Conservation (phyloP, 257 asterid genomes). For the Hygrophila difformis region DNA sequence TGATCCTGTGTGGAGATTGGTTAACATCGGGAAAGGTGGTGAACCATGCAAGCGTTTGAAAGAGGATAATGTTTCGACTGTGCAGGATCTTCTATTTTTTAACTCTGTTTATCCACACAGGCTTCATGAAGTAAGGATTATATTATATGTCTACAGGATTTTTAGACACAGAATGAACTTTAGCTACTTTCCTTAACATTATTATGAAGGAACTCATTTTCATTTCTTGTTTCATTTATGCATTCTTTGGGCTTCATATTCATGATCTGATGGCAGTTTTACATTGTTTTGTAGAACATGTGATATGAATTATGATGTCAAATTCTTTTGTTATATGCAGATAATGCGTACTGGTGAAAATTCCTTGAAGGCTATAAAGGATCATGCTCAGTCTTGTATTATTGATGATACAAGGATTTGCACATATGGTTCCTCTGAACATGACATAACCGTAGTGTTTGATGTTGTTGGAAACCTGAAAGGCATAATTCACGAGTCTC, state of each 20-base stretch:
- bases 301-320: no score
- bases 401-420: constrained; percentile 16
- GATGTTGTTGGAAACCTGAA: constrained; percentile 26
- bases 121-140: constrained; percentile 21
- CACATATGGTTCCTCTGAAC: constrained; percentile 14
- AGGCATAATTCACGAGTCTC: constrained; percentile 23
- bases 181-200: no score
- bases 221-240: no score
- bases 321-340: constrained; percentile 19
- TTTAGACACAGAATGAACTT: no score
- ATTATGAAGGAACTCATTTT: no score
- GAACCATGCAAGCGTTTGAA: background rate
- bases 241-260: no score
- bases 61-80: constrained; percentile 9
- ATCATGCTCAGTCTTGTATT: constrained; percentile 35
- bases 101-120: constrained; percentile 18
- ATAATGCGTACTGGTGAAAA: constrained; percentile 7
- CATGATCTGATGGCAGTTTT: no score
- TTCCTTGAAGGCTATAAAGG: constrained; percentile 22
- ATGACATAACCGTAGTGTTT: constrained; percentile 13
- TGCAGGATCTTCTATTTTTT: constrained; percentile 29
- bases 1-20: constrained; percentile 1
- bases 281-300: background rate
- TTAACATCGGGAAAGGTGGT: background rate
- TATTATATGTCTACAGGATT: no score